phyloP scores from a whole-genome alignment of 2,329 filamentous ascomycete species.

The Phyllosticta capitalensis region DNA sequence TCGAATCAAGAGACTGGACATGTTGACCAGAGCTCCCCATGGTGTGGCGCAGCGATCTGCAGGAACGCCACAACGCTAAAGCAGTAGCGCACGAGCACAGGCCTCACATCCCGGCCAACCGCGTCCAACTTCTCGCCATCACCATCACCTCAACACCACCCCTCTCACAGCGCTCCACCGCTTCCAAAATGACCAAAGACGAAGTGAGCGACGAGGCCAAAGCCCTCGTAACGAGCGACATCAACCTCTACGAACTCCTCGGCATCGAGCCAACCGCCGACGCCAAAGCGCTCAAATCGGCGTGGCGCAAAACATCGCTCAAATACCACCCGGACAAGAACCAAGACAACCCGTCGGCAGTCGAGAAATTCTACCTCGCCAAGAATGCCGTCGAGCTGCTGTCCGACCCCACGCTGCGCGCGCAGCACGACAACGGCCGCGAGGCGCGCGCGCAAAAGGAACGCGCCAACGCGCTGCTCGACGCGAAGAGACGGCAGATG shows the following conservation, averaged over 20 bases:
- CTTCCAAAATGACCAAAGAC: neutral
- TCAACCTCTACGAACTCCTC: conserved; percentile 71
- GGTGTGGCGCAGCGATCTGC: too few relatives aligned
- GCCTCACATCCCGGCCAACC: neutral
- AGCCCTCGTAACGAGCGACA: conserved; percentile 34
- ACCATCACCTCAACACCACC: neutral
- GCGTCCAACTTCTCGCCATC: neutral
- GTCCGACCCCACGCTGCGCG: conserved; percentile 57
- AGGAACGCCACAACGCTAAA: too few relatives aligned
- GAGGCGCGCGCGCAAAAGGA: conserved; percentile 61
- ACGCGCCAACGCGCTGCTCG: conserved; percentile 63
- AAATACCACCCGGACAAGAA: conserved; percentile 94
- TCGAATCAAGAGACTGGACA: too few relatives aligned
- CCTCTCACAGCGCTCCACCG: neutral
- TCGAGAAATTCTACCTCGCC: conserved; percentile 74
- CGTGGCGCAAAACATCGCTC: conserved; percentile 77
- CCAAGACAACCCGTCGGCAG: conserved; percentile 48
- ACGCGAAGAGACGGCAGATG: conserved; percentile 63
- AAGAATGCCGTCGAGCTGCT: conserved; percentile 83
- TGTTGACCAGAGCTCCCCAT: too few relatives aligned
- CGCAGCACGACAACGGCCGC: conserved; percentile 68
- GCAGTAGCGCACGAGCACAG: too few relatives aligned
- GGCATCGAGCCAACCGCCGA: conserved; percentile 54
- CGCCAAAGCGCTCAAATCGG: conserved; percentile 68
- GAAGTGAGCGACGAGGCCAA: conserved; percentile 16